phyloP scores from a whole-genome alignment of 495 filamentous ascomycete species.

The Darksidea phi region DNA sequence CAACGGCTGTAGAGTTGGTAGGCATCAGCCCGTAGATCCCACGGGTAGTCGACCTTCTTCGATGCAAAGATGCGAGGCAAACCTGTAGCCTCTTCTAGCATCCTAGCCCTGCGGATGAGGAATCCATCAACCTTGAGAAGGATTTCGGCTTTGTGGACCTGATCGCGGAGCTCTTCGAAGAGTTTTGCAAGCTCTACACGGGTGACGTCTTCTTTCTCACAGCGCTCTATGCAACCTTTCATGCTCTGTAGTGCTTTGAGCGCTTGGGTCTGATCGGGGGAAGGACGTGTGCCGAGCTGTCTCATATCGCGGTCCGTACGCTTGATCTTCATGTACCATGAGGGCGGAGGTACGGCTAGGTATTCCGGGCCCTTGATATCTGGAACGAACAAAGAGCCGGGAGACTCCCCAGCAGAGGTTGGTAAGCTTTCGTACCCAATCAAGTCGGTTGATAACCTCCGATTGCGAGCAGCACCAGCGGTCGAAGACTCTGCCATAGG shows the following conservation, averaged over 20 bases:
- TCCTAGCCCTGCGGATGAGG: slow-evolving; percentile 8
- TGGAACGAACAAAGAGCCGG: background rate
- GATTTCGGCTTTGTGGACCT: slow-evolving; percentile 32
- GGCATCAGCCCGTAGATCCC: slow-evolving; percentile 48
- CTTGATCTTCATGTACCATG: slow-evolving; percentile 14
- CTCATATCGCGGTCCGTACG: background rate
- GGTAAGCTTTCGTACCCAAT: too few relatives aligned
- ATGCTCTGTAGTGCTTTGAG: background rate
- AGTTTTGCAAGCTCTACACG: background rate
- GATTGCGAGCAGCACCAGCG: background rate
- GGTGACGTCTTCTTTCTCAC: slow-evolving; percentile 2
- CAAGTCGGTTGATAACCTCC: background rate
- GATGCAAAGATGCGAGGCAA: slow-evolving; percentile 43
- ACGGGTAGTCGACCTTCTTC: slow-evolving; percentile 39
- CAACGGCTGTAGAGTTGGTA: slow-evolving; percentile 45
- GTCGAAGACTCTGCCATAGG: background rate
- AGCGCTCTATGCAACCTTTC: slow-evolving; percentile 9
- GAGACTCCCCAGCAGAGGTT: too few relatives aligned
- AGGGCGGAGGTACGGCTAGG: background rate
- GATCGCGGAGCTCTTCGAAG: slow-evolving; percentile 20
- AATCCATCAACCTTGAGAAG: slow-evolving; percentile 8
- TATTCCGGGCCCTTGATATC: background rate
- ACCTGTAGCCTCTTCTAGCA: slow-evolving; percentile 44
- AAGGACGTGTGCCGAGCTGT: background rate
- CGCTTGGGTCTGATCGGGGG: background rate